Evolutionary conservation across 1,284 basidiomycete genomes (phyloP).

Genomic region (Afroboletus lepidellus): DNA sequence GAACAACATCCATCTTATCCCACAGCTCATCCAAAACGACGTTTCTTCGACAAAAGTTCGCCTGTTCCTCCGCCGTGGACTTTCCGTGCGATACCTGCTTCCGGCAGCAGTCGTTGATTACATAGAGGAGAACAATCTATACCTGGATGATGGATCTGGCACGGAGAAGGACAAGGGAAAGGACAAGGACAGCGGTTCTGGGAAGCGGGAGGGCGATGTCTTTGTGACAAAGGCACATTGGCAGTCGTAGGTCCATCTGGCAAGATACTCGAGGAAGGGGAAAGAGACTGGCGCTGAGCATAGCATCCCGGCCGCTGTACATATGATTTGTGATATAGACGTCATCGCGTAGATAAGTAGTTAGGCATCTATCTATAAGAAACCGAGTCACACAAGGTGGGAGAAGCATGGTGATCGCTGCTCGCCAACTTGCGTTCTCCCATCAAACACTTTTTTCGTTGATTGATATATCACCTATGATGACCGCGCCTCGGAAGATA

Average conservation of each 20-base stretch:
- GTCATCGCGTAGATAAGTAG: background rate
- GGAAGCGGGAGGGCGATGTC: slow-evolving; percentile 23
- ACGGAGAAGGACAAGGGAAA: slow-evolving; percentile 44
- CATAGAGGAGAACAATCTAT: slow-evolving; percentile 81
- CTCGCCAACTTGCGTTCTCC: background rate
- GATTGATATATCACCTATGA: slow-evolving; percentile 8
- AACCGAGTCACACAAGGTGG: too few species aligned
- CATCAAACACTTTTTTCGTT: background rate
- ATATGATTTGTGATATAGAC: background rate
- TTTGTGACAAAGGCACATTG: slow-evolving; percentile 7
- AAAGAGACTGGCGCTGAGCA: background rate
- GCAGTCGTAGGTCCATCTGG: slow-evolving; percentile 5
- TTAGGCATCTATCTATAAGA: background rate
- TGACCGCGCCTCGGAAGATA: slow-evolving; percentile 29
- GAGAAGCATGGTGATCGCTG: background rate
- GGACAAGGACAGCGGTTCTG: slow-evolving; percentile 33
- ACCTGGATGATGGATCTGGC: slow-evolving; percentile 57
- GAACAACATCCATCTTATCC: slow-evolving; percentile 90
- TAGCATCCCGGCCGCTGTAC: slow-evolving; percentile 3
- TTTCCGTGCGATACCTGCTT: slow-evolving; percentile 92
- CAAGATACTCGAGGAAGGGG: background rate
- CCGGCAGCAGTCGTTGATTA: slow-evolving; percentile 93
- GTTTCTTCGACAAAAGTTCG: slow-evolving; percentile 94
- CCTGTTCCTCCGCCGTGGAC: slow-evolving; percentile 87
- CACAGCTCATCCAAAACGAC: slow-evolving; percentile 98